Evolutionary conservation across 2,329 filamentous ascomycete species (phyloP).

Genomic region (Colletotrichum orchidophilum): DNA sequence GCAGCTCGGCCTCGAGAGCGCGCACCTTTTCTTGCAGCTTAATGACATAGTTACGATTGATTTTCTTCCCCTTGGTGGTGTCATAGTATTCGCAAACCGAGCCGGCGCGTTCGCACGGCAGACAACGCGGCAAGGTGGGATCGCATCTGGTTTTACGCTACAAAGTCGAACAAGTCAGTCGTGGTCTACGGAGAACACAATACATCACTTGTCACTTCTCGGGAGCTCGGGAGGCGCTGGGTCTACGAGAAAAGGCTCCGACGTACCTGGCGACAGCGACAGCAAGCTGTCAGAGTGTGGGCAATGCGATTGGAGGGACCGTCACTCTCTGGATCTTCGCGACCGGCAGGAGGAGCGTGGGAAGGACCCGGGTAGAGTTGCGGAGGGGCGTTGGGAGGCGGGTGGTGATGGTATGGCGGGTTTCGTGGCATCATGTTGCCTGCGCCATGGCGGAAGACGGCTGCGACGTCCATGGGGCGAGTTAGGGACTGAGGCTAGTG

Average conservation of each 20-base stretch:
- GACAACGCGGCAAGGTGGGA: conserved; percentile 88
- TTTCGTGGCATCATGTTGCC: conserved; percentile 36
- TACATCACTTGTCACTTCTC: conserved; percentile 5
- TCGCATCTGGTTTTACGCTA: conserved; percentile 97
- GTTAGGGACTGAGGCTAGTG: conserved; percentile 24
- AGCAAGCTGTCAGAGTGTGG: conserved; percentile 83
- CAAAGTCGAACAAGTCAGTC: conserved; percentile 34
- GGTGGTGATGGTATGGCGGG: conserved; percentile 38
- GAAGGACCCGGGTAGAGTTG: conserved; percentile 42
- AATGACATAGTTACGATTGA: conserved; percentile 92
- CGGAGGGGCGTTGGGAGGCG: conserved; percentile 32
- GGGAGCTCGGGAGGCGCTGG: neutral
- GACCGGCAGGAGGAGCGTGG: conserved; percentile 40
- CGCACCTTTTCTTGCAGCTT: conserved; percentile 88
- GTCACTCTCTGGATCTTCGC: conserved; percentile 58
- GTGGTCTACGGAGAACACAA: neutral
- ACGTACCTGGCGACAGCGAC: conserved; percentile 79
- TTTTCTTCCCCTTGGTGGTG: conserved; percentile 83
- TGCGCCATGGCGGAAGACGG: conserved; percentile 66
- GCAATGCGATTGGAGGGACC: conserved; percentile 71
- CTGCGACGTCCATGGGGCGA: conserved; percentile 65
- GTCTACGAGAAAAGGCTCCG: conserved; percentile 28
- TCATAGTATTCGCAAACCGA: conserved; percentile 96
- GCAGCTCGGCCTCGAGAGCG: conserved; percentile 82
- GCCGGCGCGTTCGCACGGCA: conserved; percentile 91